phyloP scores from a whole-genome alignment of 2,329 filamentous ascomycete genomes.

The Arthrobotrys megalospora region DNA sequence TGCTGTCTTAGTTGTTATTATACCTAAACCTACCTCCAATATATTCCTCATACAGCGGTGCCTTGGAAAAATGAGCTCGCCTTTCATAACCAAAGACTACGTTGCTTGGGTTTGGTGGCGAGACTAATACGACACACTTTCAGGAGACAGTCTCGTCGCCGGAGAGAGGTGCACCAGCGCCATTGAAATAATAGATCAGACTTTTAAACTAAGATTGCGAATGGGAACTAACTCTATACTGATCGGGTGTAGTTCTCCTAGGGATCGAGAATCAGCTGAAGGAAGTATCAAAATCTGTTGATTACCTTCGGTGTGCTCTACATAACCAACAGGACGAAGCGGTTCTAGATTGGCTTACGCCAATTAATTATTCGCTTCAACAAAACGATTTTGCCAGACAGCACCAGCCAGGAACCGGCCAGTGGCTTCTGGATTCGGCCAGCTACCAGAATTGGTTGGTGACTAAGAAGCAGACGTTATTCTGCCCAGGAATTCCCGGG shows the following conservation, averaged over 20 bases:
- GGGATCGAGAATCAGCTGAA: not conserved
- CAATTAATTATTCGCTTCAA: conserved; percentile 1
- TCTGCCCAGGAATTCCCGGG: conserved; percentile 33
- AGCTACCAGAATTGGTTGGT: conserved; percentile 65
- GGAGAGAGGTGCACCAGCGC: too few relatives aligned
- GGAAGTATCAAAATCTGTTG: not conserved
- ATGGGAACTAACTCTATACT: too few relatives aligned
- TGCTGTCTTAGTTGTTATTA: too few relatives aligned
- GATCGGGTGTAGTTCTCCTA: not conserved
- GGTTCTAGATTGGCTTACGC: conserved; percentile 32
- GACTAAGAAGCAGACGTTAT: not conserved
- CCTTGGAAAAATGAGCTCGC: too few relatives aligned
- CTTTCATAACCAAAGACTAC: too few relatives aligned
- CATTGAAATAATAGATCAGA: not conserved
- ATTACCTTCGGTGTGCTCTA: not conserved
- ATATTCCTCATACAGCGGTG: too few relatives aligned
- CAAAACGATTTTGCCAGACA: conserved; percentile 16
- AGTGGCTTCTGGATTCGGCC: conserved; percentile 69
- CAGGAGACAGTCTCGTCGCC: too few relatives aligned
- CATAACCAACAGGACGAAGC: conserved; percentile 5
- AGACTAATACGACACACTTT: too few relatives aligned
- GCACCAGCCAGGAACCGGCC: conserved; percentile 15
- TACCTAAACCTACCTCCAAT: too few relatives aligned
- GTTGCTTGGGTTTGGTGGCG: too few relatives aligned
- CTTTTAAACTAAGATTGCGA: too few relatives aligned